Evolutionary conservation across 2,329 filamentous ascomycete species (phyloP).

Genomic region (Aspergillus unguis): DNA sequence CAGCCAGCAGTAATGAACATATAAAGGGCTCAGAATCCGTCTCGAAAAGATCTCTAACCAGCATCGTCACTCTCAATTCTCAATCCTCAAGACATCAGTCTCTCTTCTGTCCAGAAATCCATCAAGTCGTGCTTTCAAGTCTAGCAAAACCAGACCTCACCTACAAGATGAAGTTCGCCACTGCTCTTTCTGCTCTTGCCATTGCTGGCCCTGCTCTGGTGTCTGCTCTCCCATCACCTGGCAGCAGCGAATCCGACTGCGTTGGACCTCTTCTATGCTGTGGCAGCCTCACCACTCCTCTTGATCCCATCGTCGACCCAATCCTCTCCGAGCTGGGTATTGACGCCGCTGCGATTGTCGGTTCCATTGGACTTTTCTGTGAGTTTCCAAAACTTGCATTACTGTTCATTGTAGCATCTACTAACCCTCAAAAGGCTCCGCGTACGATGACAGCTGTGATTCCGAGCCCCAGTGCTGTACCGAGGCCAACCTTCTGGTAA

Average conservation of each 20-base stretch:
- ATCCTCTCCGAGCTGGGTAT: constrained; percentile 24
- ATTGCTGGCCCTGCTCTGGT: constrained; percentile 31
- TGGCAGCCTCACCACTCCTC: constrained; percentile 26
- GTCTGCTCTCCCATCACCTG: constrained; percentile 13
- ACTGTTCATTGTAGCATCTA: not conserved
- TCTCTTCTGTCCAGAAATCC: not conserved
- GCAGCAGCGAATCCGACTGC: constrained; percentile 14
- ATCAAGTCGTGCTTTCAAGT: not conserved
- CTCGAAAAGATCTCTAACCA: not conserved
- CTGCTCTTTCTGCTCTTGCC: constrained; percentile 28
- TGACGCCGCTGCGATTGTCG: constrained; percentile 23
- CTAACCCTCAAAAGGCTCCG: constrained; percentile 19
- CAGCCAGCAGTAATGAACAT: constrained; percentile 3
- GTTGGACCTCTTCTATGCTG: constrained; percentile 27
- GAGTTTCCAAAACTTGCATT: not conserved
- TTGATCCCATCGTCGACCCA: constrained; percentile 26
- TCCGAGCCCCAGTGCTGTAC: constrained; percentile 29
- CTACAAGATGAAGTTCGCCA: constrained; percentile 26
- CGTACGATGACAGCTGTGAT: constrained; percentile 21
- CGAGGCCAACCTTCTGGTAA: constrained; percentile 20
- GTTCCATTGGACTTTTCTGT: constrained; percentile 30
- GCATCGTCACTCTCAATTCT: not conserved
- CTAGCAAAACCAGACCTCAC: constrained; percentile 4
- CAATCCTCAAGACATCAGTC: not conserved
- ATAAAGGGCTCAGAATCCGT: constrained; percentile 5